phyloP scores from a whole-genome alignment of 2,329 filamentous ascomycete genomes.

The Beauveria sp. region DNA sequence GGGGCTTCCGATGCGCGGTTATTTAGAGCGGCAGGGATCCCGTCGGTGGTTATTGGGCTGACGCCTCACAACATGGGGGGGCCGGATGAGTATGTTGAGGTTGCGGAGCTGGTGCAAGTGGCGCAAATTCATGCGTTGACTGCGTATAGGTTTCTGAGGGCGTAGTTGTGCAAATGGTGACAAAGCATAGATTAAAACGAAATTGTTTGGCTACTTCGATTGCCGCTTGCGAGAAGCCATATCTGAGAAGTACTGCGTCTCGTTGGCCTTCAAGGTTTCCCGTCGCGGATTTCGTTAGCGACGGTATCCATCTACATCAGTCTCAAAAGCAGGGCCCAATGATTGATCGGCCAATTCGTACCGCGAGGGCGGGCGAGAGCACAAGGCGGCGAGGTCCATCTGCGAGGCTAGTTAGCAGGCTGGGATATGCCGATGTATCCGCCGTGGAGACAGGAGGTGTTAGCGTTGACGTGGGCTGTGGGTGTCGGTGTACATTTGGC shows the following conservation, averaged over 20 bases:
- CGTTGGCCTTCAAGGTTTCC: not conserved
- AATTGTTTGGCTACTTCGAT: not conserved
- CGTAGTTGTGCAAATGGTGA: not conserved
- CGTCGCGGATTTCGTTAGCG: not conserved
- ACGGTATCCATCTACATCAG: not conserved
- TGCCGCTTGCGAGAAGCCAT: no score
- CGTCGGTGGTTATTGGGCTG: conserved; percentile 13
- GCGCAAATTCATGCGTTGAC: conserved; percentile 12
- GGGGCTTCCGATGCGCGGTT: conserved; percentile 13
- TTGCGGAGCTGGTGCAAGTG: conserved; percentile 11
- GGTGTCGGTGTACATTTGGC: not conserved
- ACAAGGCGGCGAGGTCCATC: not conserved
- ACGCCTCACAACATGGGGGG: conserved; percentile 14
- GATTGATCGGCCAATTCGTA: not conserved
- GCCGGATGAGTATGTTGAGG: conserved; percentile 10
- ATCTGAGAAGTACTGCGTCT: no score
- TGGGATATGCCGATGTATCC: not conserved
- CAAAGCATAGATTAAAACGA: not conserved
- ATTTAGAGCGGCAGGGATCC: conserved; percentile 9
- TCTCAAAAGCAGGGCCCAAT: not conserved
- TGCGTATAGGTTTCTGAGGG: conserved; percentile 9
- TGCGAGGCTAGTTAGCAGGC: not conserved
- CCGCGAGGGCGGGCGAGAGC: not conserved
- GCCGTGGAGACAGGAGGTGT: not conserved
- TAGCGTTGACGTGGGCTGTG: not conserved